A percentile compares a stretch with the other conserved stretches of the same genome.
phyloP scores from a whole-genome alignment of 805 yeast species.

The Kluyveromyces starmeri region DNA sequence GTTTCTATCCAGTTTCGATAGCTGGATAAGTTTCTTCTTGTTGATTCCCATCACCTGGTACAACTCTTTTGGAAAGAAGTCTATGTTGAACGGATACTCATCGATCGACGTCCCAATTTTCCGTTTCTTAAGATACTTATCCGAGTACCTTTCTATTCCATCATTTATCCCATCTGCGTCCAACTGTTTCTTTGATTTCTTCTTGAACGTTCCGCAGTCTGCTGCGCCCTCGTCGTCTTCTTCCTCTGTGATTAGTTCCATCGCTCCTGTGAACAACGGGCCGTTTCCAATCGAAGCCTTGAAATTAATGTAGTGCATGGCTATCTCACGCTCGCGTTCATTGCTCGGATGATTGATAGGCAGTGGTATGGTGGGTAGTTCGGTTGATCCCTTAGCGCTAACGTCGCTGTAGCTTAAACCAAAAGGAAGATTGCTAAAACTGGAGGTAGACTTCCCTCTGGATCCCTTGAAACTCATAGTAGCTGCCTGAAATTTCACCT shows the following conservation, averaged over 20 bases:
- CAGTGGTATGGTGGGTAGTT: constrained; percentile 36
- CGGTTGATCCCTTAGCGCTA: constrained; percentile 32
- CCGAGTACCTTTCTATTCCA: constrained; percentile 76
- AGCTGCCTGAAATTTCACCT: no score
- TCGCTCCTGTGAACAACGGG: constrained; percentile 56
- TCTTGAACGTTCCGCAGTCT: constrained; percentile 9
- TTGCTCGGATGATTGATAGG: constrained; percentile 59
- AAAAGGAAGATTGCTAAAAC: constrained; percentile 48
- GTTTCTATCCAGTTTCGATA: constrained; percentile 28
- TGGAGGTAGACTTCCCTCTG: constrained; percentile 29
- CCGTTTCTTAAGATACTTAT: constrained; percentile 62
- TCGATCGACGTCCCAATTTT: constrained; percentile 63
- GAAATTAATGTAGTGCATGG: constrained; percentile 48
- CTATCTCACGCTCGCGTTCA: constrained; percentile 40
- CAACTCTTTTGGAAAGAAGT: constrained; percentile 71
- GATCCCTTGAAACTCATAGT: constrained; percentile 49
- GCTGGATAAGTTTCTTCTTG: constrained; percentile 41
- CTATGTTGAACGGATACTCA: constrained; percentile 66
- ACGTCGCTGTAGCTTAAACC: constrained; percentile 64
- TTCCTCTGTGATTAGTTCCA: constrained; percentile 25
- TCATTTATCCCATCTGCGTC: constrained; percentile 43
- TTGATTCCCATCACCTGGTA: constrained; percentile 62
- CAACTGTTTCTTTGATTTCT: constrained; percentile 15
- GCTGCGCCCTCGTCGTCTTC: constrained; percentile 7
- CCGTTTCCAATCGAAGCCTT: constrained; percentile 50